phyloP scores from a whole-genome alignment of 306 rosid species.

The Benincasa hispida region DNA sequence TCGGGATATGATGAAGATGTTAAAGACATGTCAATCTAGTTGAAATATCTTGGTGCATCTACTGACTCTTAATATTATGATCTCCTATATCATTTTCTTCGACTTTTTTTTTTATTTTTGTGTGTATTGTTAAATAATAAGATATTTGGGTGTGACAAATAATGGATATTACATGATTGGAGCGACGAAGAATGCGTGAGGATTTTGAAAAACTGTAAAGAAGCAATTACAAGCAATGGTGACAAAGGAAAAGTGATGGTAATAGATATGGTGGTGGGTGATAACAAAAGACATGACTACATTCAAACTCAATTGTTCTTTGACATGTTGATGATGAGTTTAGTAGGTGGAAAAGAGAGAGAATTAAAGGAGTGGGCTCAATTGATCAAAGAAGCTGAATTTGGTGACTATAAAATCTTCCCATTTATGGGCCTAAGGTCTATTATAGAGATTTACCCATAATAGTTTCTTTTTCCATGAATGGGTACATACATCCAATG shows the following conservation, averaged over 20 bases:
- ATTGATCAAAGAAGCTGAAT: background rate
- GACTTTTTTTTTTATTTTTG: too few species aligned
- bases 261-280: background rate
- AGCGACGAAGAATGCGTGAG: background rate
- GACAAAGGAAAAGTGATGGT: background rate
- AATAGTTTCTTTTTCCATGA: too few species aligned
- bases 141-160: too few species aligned
- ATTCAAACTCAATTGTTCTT: background rate
- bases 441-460: background rate
- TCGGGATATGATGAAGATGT: too few species aligned
- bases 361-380: background rate
- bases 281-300: too few species aligned
- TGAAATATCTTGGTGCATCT: too few species aligned
- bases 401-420: background rate
- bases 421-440: background rate
- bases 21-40: too few species aligned
- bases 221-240: background rate
- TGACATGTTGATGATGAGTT: background rate
- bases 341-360: background rate
- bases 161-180: background rate
- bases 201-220: background rate
- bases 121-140: too few species aligned
- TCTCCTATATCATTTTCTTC: too few species aligned
- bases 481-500: too few species aligned
- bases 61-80: too few species aligned